These are phyloP conservation scores for Sporothrix brasiliensis DNA, from an alignment of 2,329 filamentous ascomycete genomes.

Conservation along the genomic window DNA sequence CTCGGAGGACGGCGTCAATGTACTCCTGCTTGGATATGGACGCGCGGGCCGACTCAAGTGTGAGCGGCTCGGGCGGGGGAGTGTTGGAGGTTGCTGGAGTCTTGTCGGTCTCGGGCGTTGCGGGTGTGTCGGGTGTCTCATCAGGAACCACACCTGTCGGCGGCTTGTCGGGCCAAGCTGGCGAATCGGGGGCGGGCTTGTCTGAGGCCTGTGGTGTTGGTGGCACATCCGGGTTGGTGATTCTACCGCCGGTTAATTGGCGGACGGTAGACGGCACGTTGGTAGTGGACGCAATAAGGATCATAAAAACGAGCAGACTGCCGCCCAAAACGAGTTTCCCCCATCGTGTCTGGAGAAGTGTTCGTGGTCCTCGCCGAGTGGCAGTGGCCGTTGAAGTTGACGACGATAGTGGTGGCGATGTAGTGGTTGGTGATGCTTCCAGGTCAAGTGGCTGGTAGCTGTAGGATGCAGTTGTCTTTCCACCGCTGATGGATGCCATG, in stretches of 20 bases:
- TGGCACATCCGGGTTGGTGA: conserved; percentile 6
- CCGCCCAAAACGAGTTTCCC: conserved; percentile 19
- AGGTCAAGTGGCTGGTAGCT: conserved; percentile 17
- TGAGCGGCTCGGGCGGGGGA: not conserved
- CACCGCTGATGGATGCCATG: conserved; percentile 22
- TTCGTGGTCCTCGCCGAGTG: conserved; percentile 5
- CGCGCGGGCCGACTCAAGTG: conserved; percentile 11
- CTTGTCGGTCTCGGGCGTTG: not conserved
- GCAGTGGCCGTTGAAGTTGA: not conserved
- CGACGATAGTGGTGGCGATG: not conserved
- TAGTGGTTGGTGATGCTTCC: not conserved
- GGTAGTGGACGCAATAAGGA: not conserved
- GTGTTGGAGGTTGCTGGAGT: not conserved
- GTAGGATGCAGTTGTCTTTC: not conserved
- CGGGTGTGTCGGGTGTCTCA: not conserved
- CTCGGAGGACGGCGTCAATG: conserved; percentile 34
- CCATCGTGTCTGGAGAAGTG: conserved; percentile 25
- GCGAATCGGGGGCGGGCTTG: not conserved
- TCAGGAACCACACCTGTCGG: not conserved
- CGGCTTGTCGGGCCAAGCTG: not conserved
- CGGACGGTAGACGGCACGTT: not conserved
- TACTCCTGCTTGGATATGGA: conserved; percentile 33
- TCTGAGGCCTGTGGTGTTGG: not conserved
- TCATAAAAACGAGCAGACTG: conserved; percentile 2
- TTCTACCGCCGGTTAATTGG: not conserved